Evolutionary conservation across 805 yeast species (phyloP).

Genomic region (Priceomyces haplophilus): DNA sequence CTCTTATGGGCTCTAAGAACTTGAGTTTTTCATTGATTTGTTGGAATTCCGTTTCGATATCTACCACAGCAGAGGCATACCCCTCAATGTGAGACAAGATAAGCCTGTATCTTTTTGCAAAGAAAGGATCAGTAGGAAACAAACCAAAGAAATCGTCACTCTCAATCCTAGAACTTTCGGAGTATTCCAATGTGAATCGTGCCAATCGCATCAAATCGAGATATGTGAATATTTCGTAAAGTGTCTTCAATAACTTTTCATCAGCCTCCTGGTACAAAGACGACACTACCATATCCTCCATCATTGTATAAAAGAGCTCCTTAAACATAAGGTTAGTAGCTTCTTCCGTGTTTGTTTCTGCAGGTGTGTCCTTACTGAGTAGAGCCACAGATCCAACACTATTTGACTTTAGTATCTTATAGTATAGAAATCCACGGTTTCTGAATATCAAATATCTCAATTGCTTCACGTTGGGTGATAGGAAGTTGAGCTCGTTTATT

Average conservation of each 20-base stretch:
- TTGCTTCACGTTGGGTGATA: conserved; percentile 69
- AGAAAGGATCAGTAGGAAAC: conserved; percentile 18
- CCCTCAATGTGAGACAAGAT: conserved; percentile 24
- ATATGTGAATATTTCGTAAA: conserved; percentile 50
- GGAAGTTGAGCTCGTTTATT: conserved; percentile 39
- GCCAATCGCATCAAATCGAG: conserved; percentile 49
- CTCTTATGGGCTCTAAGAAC: conserved; percentile 31
- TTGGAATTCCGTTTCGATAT: conserved; percentile 4
- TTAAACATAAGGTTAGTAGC: conserved; percentile 19
- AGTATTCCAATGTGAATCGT: conserved; percentile 59
- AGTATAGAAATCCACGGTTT: conserved; percentile 73
- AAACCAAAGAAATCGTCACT: conserved; percentile 39
- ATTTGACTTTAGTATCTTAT: conserved; percentile 33
- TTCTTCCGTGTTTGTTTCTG: conserved; percentile 2
- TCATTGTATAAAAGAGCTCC: conserved; percentile 41
- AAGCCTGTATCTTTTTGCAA: conserved; percentile 10
- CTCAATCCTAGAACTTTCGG: conserved; percentile 41
- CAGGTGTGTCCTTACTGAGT: conserved; percentile 3
- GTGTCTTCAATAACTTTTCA: conserved; percentile 45
- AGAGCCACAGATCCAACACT: background rate
- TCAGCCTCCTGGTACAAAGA: conserved; percentile 69
- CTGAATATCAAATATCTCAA: conserved; percentile 76
- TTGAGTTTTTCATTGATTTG: conserved; percentile 14
- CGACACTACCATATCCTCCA: conserved; percentile 66
- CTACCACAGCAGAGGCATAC: background rate